Conservation (phyloP, 78 protist species). For the Emiliania huxleyi region DNA sequence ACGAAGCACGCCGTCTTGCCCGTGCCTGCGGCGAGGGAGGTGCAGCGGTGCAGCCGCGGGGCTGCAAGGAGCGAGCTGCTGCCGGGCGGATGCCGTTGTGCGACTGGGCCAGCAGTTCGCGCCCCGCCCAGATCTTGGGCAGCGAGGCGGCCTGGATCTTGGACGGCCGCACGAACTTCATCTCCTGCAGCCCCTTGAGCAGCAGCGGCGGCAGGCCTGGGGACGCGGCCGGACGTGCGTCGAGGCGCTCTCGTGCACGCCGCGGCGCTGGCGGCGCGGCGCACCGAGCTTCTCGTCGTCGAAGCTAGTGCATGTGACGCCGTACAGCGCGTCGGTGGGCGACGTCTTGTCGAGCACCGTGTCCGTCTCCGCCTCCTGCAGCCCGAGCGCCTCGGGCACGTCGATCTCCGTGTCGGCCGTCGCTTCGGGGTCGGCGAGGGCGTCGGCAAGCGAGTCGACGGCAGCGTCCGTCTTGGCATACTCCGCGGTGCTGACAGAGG, state of each 20-base stretch:
- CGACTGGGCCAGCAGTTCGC: constrained; percentile 34
- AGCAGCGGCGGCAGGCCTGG: background rate
- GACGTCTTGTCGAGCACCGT: background rate
- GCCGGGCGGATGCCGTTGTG: too few relatives aligned
- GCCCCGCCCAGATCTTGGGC: constrained; percentile 9
- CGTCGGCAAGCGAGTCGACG: background rate
- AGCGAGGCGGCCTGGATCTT: constrained; percentile 29
- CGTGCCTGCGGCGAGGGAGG: too few relatives aligned
- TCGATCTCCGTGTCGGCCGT: background rate
- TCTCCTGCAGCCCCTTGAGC: background rate
- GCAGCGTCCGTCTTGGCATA: background rate
- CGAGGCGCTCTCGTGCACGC: too few relatives aligned
- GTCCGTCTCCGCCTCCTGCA: background rate
- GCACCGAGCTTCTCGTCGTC: background rate
- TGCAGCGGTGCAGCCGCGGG: too few relatives aligned
- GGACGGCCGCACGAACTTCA: background rate
- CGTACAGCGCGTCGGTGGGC: background rate
- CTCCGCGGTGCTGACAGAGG: background rate
- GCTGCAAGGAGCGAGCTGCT: too few relatives aligned
- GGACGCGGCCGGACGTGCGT: too few relatives aligned
- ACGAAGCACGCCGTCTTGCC: constrained; percentile 62
- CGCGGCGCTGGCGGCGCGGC: too few relatives aligned
- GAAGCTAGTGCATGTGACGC: background rate
- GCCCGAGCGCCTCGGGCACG: background rate
- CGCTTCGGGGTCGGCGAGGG: background rate